Base-by-base conservation (phyloP, 1,139 yeast species). In the Zygosaccharomyces pseudobailii region DNA sequence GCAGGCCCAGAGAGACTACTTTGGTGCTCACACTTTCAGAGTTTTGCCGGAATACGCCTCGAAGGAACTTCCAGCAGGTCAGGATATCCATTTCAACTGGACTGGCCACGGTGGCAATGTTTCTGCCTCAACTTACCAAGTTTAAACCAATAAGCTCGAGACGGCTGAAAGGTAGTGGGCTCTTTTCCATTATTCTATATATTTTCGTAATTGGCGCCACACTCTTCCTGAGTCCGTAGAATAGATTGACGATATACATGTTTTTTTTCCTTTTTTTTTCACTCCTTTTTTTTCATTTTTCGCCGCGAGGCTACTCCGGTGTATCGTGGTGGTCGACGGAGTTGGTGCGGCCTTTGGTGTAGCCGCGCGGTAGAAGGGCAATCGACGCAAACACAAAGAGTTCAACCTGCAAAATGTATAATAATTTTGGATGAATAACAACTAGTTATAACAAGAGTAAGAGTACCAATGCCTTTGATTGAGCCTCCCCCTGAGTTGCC, bases 1-100 rank as follows among this genome's bases (percentile, higher is more conserved):
- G 71, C 98, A 92, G 78, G 97, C 97, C 66, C 98, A 92, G 81
- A 88, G 98, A 79, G 98, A 92, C 73, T 92, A 90, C 87, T 92
- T 92, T 67, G 98, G 98, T 75, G 98, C 98, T 59, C 98, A 92
- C 82, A 92, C 98, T 68, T 92, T 92, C 88, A 81, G 82, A 72
- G 95, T 92, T 58, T 78, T 88, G 69, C 95, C 95, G 63, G 95
- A 94, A 73, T 72, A 67, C 65, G 96, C 87, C 63, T 77, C 80
- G 67, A 87, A 75, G 50, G 73, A 73, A 68, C 79, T 86, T 72
- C 90, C 92, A 76, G 81, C 76, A 63, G 94, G 79, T 66, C 74
- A 82, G 63, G 83, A 86, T 78, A 84, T 90, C 72, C 98, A 92
- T 77, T 78, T 90, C 69, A 90, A 92, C 94, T 92, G 98, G 98